Evolutionary conservation across 2,329 filamentous ascomycete species (phyloP), one percentile per base, ranked within the genome.

Genomic region (Penicillium corylophilum): DNA sequence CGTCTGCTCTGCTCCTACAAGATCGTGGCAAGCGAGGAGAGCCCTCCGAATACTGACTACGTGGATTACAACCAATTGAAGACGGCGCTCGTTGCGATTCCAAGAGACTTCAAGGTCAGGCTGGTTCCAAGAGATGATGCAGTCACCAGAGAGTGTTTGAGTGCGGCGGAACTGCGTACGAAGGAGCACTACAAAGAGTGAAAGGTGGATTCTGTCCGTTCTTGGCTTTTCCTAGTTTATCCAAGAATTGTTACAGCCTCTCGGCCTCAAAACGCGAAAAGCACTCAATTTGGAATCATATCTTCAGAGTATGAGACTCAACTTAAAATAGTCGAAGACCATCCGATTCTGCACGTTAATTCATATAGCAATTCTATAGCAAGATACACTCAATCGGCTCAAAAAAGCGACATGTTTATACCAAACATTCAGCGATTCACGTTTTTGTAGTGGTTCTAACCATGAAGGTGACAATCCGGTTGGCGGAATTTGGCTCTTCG

Each of bases 61-160:
- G 77, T 84, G 4, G 81, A 85, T 5, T 84, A 84, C 59, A 85
- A 84, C 57, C 75, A 80, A 59, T 78, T 83, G 59, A 84, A 84
- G 67, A 78, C 76, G 1, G 82, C 82, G 0, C 59, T 85, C 29
- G 82, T 84, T 12, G 82, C 82, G 0, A 84, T 85, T 45, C 82
- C 82, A 1, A 67, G 77, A 40, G 76, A 82, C 40, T 85, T 84
- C 64, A 82, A 81, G 59, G 76, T 84, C 5, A 79, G 71, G 60
- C 64, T 85, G n/a, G 69, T 82, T 15, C 79, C 80, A 0, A 71
- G 82, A 41, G 78, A 82, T 57, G 61, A 67, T 1, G 64, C 52
- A 0, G 53, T 65, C 23, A 72, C 69, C 4, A 64, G 57, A 1
- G 71, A 73, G 24, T 79, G 78, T 44, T 56, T 82, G 60, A 58